Percentiles rank a stretch among this genome's conserved stretches.
Conservation (phyloP, 371 early-diverging fungal genomes). For the Zancudomyces culisetae region DNA sequence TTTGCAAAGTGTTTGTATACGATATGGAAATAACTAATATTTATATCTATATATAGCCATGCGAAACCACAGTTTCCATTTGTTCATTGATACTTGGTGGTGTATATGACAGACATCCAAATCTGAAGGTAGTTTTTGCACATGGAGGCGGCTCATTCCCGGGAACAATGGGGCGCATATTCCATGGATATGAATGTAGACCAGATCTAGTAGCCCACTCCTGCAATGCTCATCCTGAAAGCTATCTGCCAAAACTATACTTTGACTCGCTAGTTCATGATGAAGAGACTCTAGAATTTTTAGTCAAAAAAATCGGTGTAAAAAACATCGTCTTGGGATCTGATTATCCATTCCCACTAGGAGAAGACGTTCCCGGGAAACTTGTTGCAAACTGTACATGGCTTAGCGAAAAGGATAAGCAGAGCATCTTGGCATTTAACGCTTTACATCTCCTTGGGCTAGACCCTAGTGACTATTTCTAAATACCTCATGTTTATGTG, state of each 20-base stretch:
- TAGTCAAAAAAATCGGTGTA: slow-evolving; percentile 44
- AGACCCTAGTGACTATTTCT: slow-evolving; percentile 2
- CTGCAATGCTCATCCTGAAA: slow-evolving; percentile 13
- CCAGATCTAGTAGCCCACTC: slow-evolving; percentile 42
- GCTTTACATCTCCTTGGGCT: slow-evolving; percentile 29
- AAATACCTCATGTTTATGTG: no score
- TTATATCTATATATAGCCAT: slow-evolving; percentile 41
- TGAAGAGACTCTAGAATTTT: slow-evolving; percentile 34
- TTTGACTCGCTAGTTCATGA: slow-evolving; percentile 54
- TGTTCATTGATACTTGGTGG: slow-evolving; percentile 47
- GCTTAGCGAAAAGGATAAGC: slow-evolving; percentile 37
- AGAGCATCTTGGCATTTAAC: slow-evolving; percentile 28
- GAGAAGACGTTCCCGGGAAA: slow-evolving; percentile 28
- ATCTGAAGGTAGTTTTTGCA: slow-evolving; percentile 40
- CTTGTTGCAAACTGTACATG: slow-evolving; percentile 26
- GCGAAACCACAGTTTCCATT: slow-evolving; percentile 47
- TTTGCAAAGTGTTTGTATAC: no score
- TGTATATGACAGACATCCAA: slow-evolving; percentile 41
- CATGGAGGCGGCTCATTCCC: slow-evolving; percentile 55
- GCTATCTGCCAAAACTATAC: slow-evolving; percentile 34
- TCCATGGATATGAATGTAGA: slow-evolving; percentile 42
- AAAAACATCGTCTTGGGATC: slow-evolving; percentile 39
- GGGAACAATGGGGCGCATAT: slow-evolving; percentile 41
- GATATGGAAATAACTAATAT: no score
- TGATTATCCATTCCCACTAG: slow-evolving; percentile 55